phyloP scores from a whole-genome alignment of 129 eudicot genomes.

The Tagetes erecta region DNA sequence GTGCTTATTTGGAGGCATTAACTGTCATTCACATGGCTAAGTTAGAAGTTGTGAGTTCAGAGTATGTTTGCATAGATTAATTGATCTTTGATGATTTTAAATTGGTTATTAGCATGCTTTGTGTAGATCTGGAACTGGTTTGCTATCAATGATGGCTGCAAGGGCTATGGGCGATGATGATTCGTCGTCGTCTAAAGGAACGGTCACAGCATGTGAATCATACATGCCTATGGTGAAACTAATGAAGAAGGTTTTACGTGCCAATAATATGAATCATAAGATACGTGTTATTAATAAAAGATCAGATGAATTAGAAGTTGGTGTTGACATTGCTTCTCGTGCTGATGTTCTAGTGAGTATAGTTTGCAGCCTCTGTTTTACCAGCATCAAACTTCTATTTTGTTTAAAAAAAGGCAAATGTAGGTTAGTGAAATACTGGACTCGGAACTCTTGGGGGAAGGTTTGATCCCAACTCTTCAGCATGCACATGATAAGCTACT shows the following conservation, averaged over 20 bases:
- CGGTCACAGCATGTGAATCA: constrained; percentile 86
- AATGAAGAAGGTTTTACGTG: constrained; percentile 81
- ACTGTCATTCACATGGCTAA: background rate
- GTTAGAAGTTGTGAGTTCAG: background rate
- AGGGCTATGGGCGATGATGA: constrained; percentile 55
- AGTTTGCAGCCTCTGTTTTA: constrained; percentile 2
- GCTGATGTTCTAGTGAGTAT: constrained; percentile 85
- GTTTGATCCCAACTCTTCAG: constrained; percentile 85
- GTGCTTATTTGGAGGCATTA: background rate
- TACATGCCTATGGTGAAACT: constrained; percentile 96
- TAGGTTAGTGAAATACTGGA: constrained; percentile 95
- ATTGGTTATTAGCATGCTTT: background rate
- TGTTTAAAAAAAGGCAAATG: constrained; percentile 5
- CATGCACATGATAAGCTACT: constrained; percentile 86
- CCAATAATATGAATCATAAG: constrained; percentile 63
- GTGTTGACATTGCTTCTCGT: constrained; percentile 67
- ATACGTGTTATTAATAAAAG: constrained; percentile 69
- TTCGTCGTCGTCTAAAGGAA: constrained; percentile 37
- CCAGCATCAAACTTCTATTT: background rate
- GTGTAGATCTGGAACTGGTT: constrained; percentile 89
- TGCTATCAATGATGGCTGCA: constrained; percentile 95
- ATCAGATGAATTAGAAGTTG: constrained; percentile 79
- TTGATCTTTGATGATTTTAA: background rate
- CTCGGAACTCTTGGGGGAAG: constrained; percentile 91
- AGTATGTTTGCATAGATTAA: background rate